These are phyloP conservation scores for Heterobasidion annosum DNA, from an alignment of 1,284 basidiomycete species.

Conservation along the genomic window DNA sequence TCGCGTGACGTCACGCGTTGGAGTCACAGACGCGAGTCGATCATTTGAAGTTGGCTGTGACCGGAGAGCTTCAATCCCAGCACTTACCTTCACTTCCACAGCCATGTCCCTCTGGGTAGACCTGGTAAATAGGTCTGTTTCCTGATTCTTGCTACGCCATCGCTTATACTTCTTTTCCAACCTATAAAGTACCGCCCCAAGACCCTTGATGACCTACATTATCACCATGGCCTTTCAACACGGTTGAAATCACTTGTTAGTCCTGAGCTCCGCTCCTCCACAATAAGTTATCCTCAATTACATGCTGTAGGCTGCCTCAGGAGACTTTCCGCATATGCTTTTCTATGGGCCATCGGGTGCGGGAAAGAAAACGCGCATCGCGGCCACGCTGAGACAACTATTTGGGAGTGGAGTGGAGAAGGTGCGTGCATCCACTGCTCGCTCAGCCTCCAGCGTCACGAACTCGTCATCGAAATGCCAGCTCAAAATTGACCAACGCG, in stretches of 20 bases:
- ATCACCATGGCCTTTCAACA: constrained; percentile 77
- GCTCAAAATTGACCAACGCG: constrained; percentile 97
- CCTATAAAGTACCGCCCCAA: constrained; percentile 73
- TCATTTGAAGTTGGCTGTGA: neutral
- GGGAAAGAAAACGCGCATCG: constrained; percentile 97
- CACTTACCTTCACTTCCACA: neutral
- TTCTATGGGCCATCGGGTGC: constrained; percentile 98
- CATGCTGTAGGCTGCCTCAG: constrained; percentile 58
- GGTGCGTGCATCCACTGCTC: constrained; percentile 30
- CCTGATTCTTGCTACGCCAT: neutral
- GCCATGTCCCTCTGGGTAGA: constrained; percentile 11
- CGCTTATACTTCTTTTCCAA: neutral
- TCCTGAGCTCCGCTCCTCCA: constrained; percentile 4
- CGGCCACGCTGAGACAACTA: constrained; percentile 80
- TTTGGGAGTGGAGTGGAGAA: constrained; percentile 94
- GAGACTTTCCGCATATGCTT: constrained; percentile 96
- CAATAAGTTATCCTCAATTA: neutral
- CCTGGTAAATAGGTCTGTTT: constrained; percentile 2
- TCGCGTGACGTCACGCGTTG: constrained; percentile 4
- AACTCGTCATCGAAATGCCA: constrained; percentile 20
- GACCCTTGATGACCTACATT: constrained; percentile 80
- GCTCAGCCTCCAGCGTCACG: neutral
- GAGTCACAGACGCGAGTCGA: neutral
- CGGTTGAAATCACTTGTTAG: constrained; percentile 76
- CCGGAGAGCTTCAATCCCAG: neutral